These are phyloP conservation scores for Psilocybe cubensis DNA, from an alignment of 768 basidiomycete species.

Conservation along the genomic window DNA sequence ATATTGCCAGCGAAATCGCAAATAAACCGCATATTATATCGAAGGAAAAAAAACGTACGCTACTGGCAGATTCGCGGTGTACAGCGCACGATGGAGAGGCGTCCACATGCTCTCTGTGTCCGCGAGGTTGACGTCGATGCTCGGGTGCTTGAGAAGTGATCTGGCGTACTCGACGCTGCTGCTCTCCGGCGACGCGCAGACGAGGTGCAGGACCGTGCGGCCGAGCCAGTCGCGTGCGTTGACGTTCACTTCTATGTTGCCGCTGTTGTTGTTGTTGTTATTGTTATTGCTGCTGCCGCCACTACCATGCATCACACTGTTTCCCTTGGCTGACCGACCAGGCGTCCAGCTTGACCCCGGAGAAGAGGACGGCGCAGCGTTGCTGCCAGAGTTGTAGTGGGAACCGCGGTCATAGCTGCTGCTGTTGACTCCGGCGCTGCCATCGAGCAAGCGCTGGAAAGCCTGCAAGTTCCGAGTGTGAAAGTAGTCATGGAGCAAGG, in stretches of 20 bases:
- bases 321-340: conserved; percentile 49
- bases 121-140: conserved; percentile 75
- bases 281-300: too few relatives aligned
- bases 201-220: conserved; percentile 81
- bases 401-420: conserved; percentile 41
- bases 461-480: conserved; percentile 71
- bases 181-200: conserved; percentile 67
- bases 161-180: conserved; percentile 83
- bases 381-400: too few relatives aligned
- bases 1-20: not conserved
- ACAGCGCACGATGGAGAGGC: conserved; percentile 85
- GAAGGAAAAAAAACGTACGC: conserved; percentile 48
- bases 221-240: conserved; percentile 75
- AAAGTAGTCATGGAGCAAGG: conserved; percentile 80
- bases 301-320: too few relatives aligned
- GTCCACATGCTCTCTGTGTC: conserved; percentile 93
- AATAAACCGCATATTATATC: not conserved
- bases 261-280: conserved; percentile 31
- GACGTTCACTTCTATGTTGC: conserved; percentile 64
- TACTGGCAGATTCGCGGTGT: conserved; percentile 73
- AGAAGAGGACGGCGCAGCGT: conserved; percentile 18
- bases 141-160: conserved; percentile 74
- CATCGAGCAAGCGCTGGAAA: conserved; percentile 76
- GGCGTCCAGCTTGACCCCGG: conserved; percentile 24
- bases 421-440: too few relatives aligned